Percentiles rank a stretch among this genome's conserved stretches.
phyloP scores from a whole-genome alignment of 768 basidiomycete genomes.

The Boletus rufocinnamomeus region DNA sequence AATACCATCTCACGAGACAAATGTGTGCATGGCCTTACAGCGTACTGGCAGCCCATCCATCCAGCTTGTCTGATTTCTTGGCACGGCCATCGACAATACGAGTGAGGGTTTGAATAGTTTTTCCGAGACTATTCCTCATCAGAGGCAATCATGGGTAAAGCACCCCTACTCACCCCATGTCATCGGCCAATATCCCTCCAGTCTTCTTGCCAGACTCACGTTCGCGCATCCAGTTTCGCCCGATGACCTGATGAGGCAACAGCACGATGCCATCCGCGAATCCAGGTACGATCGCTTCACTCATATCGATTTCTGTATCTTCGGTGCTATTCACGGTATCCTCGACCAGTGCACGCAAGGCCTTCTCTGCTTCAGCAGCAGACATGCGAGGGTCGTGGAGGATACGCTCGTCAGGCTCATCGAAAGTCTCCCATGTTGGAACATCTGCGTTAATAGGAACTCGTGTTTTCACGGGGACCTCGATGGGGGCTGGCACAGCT shows the following conservation, averaged over 20 bases:
- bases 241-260: slow-evolving; percentile 86
- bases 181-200: slow-evolving; percentile 92
- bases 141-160: slow-evolving; percentile 1
- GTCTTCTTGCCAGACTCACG: slow-evolving; percentile 76
- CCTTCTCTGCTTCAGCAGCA: slow-evolving; percentile 70
- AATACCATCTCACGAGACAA: neutral
- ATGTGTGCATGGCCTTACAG: slow-evolving; percentile 48
- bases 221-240: slow-evolving; percentile 84
- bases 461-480: slow-evolving; percentile 25
- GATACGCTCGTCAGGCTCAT: slow-evolving; percentile 27
- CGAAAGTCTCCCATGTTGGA: slow-evolving; percentile 35
- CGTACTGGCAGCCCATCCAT: slow-evolving; percentile 71
- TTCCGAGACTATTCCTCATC: slow-evolving; percentile 59
- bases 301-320: slow-evolving; percentile 50
- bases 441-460: slow-evolving; percentile 14
- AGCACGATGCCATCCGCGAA: slow-evolving; percentile 71
- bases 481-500: slow-evolving; percentile 36
- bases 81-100: slow-evolving; percentile 84
- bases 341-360: slow-evolving; percentile 73
- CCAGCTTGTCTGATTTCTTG: slow-evolving; percentile 64
- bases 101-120: slow-evolving; percentile 89
- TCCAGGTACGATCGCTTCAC: slow-evolving; percentile 72
- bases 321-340: slow-evolving; percentile 61
- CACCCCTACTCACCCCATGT: slow-evolving; percentile 65
- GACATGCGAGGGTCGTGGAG: slow-evolving; percentile 38